Evolutionary conservation across 345 rosid species (phyloP), one percentile per base, ranked within the genome.

Genomic region (Hypericum perforatum): DNA sequence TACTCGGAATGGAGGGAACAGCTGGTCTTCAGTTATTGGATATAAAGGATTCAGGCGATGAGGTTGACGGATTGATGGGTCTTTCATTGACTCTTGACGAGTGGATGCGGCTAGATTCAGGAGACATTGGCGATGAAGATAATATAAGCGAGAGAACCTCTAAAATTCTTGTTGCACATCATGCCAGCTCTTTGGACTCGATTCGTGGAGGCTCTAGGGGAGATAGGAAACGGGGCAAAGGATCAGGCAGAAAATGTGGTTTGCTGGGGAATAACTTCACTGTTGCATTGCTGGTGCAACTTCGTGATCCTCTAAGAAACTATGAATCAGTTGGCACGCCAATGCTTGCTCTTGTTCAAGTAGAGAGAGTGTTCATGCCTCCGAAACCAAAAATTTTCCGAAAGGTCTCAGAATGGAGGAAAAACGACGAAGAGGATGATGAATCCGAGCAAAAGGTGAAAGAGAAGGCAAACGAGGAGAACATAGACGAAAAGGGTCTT

Each of bases 321-420:
- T 80, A 86, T 56, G 95, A 90, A 56, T 82, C 91, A 6, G 97
- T 90, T 14, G 97, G 97, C 54, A 76, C 89, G 12, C 95, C 97
- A 12, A 90, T 90, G 95, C 95, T 90, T 65, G 76, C 97, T 43
- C 94, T 90, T 44, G 75, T 84, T 72, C 97, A 90, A 68, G 97
- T 90, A 7, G 95, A 90, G 79, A 79, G 97, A 71, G 83, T 90
- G 43, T 90, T 82, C 39, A 71, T 86, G 54, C 91, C 95, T 42
- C 91, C 94, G 29, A 90, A 90, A 77, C 94, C 89, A 11, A 84
- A 58, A 63, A 79, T 90, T 59, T 86, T 76, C 66, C 59, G 78
- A 52, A 73, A 78, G 37, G 94, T 86, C 38, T 80, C 94, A 7
- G 79, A 73, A 58, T 44, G 76, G 38, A 82, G 76, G 59, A 69